These are phyloP conservation scores for Aurantiochytrium sp. DNA, from an alignment of 108 stramenopile genomes.

Conservation along the genomic window DNA sequence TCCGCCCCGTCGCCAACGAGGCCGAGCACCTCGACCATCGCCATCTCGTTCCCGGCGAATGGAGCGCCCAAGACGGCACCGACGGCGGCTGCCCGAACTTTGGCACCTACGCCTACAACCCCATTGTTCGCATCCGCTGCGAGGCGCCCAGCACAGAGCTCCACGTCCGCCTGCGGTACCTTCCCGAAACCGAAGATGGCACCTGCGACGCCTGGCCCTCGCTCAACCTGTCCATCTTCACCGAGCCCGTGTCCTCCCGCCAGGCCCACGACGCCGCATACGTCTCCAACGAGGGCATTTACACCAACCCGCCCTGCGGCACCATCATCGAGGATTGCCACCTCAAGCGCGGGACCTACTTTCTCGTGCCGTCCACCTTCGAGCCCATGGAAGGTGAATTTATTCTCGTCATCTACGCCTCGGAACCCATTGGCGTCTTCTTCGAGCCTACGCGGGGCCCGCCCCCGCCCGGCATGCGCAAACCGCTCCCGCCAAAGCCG, in stretches of 20 bases:
- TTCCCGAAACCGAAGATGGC: neutral
- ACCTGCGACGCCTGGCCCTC: neutral
- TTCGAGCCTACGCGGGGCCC: neutral
- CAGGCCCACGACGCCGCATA: neutral
- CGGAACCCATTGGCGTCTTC: neutral
- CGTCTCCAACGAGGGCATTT: neutral
- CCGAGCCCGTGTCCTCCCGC: neutral
- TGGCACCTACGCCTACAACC: neutral
- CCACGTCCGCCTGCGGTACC: neutral
- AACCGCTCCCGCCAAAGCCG: neutral
- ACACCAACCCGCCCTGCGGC: neutral
- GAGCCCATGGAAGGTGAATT: neutral
- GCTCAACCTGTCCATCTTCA: neutral
- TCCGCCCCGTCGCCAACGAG: neutral
- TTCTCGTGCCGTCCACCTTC: slow-evolving; percentile 2
- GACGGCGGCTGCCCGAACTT: neutral
- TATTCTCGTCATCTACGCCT: neutral
- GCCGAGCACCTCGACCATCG: neutral
- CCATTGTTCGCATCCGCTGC: neutral
- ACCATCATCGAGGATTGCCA: neutral
- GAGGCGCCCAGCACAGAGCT: neutral
- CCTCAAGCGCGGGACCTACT: neutral
- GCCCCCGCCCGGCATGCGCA: neutral
- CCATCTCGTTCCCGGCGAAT: neutral
- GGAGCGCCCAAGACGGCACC: neutral